Evolutionary conservation across 805 yeast species (phyloP), one percentile per base, ranked within the genome.

Genomic region (Nakazawaea populi): DNA sequence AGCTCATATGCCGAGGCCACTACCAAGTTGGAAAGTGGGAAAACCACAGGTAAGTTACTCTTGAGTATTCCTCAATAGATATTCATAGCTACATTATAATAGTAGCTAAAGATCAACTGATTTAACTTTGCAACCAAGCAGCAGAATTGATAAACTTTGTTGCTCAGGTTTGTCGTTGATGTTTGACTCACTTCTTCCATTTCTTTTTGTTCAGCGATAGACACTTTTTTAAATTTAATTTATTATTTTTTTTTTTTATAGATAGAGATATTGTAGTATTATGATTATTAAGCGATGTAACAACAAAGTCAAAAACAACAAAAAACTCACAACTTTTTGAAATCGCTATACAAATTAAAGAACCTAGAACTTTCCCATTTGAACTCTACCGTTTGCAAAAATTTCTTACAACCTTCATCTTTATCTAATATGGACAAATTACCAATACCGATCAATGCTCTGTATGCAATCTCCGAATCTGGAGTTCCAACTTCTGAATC

Each of bases 21-120:
- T 27, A 60, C 65, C 29, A 82, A 73, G 12, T 65, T 87, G 53
- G 94, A 86, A 63, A 66, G 75, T 18, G 82, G 96, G 60, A 76
- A 70, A 57, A 85, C 96, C 24, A 77, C 86, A 4, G 96, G 96
- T 47, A 89, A 87, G 66, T 68, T 87, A 52, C 67, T 85, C 7
- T 66, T 89, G 54, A 73, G 77, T 61, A 79, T 86, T 56, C 77
- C 79, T 36, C 67, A 71, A 55, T 65, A 60, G 45, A 29, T n/a
- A n/a, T n/a, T n/a, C n/a, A n/a, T n/a, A n/a, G n/a, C n/a, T n/a
- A n/a, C n/a, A n/a, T n/a, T n/a, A n/a, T n/a, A n/a, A n/a, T n/a
- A n/a, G n/a, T 18, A 18, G 3, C 24, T 18, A 18, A 18, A 18
- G 3, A 18, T 18, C 24, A 18, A 18, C 24, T 18, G 24, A 18